Evolutionary conservation across 257 asterid species (phyloP), one percentile per base, ranked within the genome.

Genomic region (Anisodus tanguticus): DNA sequence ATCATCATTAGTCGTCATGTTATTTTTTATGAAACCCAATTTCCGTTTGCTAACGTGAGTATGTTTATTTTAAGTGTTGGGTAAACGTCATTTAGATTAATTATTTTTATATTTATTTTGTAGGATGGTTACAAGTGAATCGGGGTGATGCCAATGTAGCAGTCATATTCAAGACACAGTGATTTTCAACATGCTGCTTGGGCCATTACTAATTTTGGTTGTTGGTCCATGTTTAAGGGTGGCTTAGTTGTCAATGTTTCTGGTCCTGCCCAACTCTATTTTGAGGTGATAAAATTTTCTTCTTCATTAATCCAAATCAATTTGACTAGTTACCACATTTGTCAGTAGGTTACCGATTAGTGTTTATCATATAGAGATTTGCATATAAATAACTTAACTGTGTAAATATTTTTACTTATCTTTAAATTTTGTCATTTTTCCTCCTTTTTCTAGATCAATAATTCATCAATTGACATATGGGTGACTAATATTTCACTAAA

Each of bases 181-280:
- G 81, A 57, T 41, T 37, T 35, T 4, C 31, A 54, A 41, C 76
- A 39, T 68, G 87, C 81, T 16, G 93, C 92, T 1, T 85, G 85
- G 88, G 83, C 84, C 1, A 66, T 74, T 9, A 91, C 89, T 4
- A 84, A 60, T 4, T 82, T 84, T 0, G 94, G 91, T 22, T 91
- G 94, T 68, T 89, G 92, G 92, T 87, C 94, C 37, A 89, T 91
- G 92, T 84, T 91, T 12, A 89, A 91, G 79, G 91, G 89, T 53
- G 91, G 93, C 5, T 26, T 88, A 2, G 54, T 59, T 35, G 89
- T 86, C 43, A 51, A 88, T 70, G 68, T 39, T 43, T 85, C 94
- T 8, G 89, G 85, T 76, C 84, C 83, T 1, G 89, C 88, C 5
- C 62, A 85, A n/a, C 85, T 91, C 8, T 85, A 80, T 64, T 91